Conservation (phyloP, 306 rosid genomes). For the Biancaea sappan region DNA sequence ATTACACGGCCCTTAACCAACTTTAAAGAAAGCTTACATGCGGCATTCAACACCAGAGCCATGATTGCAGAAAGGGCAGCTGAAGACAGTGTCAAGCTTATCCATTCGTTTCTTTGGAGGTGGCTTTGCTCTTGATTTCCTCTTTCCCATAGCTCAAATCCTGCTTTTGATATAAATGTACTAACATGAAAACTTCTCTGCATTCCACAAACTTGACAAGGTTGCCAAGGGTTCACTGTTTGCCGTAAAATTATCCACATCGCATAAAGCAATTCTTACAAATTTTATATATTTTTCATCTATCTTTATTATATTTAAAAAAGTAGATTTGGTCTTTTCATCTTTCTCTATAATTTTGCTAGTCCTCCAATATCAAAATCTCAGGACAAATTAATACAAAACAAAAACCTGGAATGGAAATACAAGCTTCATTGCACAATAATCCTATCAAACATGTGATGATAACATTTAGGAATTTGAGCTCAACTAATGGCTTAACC, state of each 20-base stretch:
- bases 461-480: background rate
- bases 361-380: background rate
- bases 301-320: background rate
- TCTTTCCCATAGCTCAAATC: constrained; percentile 79
- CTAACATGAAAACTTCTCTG: background rate
- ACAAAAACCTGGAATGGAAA: background rate
- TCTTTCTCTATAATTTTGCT: background rate
- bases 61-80: constrained; percentile 98
- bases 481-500: background rate
- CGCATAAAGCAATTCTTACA: constrained; percentile 2
- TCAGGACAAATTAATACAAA: constrained; percentile 2
- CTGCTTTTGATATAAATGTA: constrained; percentile 23
- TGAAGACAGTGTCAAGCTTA: constrained; percentile 94
- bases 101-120: constrained; percentile 94
- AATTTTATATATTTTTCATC: background rate
- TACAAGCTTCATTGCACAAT: background rate
- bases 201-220: background rate
- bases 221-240: background rate
- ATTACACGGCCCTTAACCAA: background rate
- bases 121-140: constrained; percentile 91
- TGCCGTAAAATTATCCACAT: background rate
- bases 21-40: constrained; percentile 57
- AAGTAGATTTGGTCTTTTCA: background rate
- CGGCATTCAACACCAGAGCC: constrained; percentile 92
- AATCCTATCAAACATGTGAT: background rate